A percentile compares a stretch with the other conserved stretches of the same genome.
Evolutionary conservation across 106 monocot species (phyloP).

Genomic region (Alisma plantagoaquatica): DNA sequence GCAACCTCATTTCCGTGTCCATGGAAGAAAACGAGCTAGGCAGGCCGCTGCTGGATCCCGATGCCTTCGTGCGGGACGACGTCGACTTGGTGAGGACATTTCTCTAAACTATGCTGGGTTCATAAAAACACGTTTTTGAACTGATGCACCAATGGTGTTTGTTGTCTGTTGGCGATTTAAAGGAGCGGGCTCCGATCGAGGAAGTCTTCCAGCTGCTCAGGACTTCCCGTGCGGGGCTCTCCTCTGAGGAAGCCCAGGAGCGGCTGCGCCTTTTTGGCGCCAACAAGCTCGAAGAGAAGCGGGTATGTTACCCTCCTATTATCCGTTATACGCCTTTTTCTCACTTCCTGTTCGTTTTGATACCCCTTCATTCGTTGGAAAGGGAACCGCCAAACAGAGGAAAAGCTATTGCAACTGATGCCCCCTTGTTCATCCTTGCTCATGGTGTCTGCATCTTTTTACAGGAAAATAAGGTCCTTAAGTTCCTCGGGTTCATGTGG

Average conservation of each 20-base stretch:
- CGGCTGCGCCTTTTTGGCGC: conserved; percentile 35
- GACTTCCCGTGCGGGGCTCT: conserved; percentile 40
- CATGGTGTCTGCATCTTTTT: no score
- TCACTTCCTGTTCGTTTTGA: no score
- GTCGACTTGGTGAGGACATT: conserved; percentile 37
- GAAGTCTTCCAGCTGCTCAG: conserved; percentile 44
- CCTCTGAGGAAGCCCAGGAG: conserved; percentile 36
- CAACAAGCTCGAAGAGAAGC: no score
- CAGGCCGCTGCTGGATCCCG: conserved; percentile 32
- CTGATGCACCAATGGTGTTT: neutral
- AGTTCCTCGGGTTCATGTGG: conserved; percentile 72
- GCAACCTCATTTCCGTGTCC: no score
- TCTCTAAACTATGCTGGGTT: neutral
- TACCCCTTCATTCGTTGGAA: no score
- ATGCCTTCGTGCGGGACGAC: conserved; percentile 25
- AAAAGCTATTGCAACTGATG: no score
- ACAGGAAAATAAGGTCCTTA: conserved; percentile 67
- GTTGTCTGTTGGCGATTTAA: neutral
- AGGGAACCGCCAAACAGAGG: no score
- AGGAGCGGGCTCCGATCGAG: conserved; percentile 45
- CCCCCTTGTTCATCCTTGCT: no score
- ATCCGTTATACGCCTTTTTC: no score
- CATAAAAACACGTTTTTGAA: neutral
- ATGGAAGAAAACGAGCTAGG: conserved; percentile 31
- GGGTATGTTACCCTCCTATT: no score